Percentiles rank a stretch among this genome's conserved stretches.
Evolutionary conservation across 768 basidiomycete genomes (phyloP).

Genomic region (Gymnopilus junonius): DNA sequence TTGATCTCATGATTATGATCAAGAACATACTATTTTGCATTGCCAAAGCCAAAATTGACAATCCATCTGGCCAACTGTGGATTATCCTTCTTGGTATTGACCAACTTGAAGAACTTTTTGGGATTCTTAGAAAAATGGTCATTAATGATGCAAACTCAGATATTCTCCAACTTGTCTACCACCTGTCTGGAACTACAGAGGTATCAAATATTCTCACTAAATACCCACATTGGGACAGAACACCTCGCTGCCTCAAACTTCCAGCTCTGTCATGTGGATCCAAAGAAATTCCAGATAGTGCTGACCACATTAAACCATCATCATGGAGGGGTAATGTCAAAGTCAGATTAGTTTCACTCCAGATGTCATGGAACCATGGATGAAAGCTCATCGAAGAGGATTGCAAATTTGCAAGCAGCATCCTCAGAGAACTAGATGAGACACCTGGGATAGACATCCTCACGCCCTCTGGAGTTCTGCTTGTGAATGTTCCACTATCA

Average conservation of each 20-base stretch:
- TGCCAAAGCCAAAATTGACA: conserved; percentile 36
- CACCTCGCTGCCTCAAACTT: conserved; percentile 36
- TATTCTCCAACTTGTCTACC: conserved; percentile 7
- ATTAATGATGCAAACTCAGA: conserved; percentile 35
- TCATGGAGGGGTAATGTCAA: conserved; percentile 37
- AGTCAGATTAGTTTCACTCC: conserved; percentile 28
- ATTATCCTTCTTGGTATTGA: conserved; percentile 40
- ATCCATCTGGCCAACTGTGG: conserved; percentile 31
- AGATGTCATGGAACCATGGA: conserved; percentile 37
- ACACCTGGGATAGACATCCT: conserved; percentile 17
- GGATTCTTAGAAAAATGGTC: conserved; percentile 32
- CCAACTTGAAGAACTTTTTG: conserved; percentile 34
- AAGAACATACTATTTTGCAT: conserved; percentile 44
- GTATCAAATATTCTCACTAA: conserved; percentile 36
- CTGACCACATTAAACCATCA: conserved; percentile 40
- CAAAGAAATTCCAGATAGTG: conserved; percentile 20
- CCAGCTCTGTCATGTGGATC: conserved; percentile 28
- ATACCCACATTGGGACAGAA: conserved; percentile 42
- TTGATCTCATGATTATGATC: conserved; percentile 39
- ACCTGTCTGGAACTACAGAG: conserved; percentile 37
- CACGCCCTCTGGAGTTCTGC: conserved; percentile 15
- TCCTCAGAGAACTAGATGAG: conserved; percentile 14
- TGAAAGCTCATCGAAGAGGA: conserved; percentile 18
- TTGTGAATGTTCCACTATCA: conserved; percentile 16
- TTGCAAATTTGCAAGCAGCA: not conserved